A percentile compares a stretch with the other conserved stretches of the same genome.
phyloP scores from a whole-genome alignment of 805 yeast genomes.

The Candida berthetii region DNA sequence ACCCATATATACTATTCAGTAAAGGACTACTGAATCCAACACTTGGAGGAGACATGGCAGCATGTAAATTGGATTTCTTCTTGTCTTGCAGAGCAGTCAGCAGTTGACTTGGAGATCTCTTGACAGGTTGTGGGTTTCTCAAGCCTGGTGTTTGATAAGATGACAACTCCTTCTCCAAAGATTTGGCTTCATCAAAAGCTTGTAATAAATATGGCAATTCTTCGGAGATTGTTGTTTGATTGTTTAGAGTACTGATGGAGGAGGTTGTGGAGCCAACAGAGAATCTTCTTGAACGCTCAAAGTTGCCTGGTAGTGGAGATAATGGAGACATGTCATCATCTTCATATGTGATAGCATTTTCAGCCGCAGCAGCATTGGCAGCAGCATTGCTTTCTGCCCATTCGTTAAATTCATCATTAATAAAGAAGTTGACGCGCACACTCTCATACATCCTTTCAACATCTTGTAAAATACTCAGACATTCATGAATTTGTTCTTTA shows the following conservation, averaged over 20 bases:
- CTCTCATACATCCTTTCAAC: constrained; percentile 72
- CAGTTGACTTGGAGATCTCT: background rate
- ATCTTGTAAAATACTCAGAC: constrained; percentile 59
- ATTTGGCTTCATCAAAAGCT: constrained; percentile 60
- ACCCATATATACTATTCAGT: constrained; percentile 19
- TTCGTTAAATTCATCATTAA: constrained; percentile 21
- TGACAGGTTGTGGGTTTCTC: constrained; percentile 4
- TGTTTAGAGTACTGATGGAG: constrained; percentile 30
- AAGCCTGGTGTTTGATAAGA: constrained; percentile 8
- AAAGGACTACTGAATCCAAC: constrained; percentile 16
- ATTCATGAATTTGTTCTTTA: constrained; percentile 54
- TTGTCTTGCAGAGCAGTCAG: constrained; percentile 2
- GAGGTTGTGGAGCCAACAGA: constrained; percentile 21
- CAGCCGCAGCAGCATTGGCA: constrained; percentile 2
- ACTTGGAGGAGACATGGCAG: constrained; percentile 9
- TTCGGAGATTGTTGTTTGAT: constrained; percentile 49
- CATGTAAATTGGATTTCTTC: constrained; percentile 8
- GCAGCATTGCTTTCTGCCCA: constrained; percentile 1
- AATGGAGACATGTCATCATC: constrained; percentile 1
- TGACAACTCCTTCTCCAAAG: constrained; percentile 44
- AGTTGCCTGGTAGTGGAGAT: background rate
- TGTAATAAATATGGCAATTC: constrained; percentile 62
- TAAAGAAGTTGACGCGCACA: constrained; percentile 31
- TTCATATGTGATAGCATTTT: constrained; percentile 1
- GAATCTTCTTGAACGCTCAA: constrained; percentile 9